Evolutionary conservation across 176 grass and related monocot genomes (phyloP).

Genomic region (Oryza glaberrima): DNA sequence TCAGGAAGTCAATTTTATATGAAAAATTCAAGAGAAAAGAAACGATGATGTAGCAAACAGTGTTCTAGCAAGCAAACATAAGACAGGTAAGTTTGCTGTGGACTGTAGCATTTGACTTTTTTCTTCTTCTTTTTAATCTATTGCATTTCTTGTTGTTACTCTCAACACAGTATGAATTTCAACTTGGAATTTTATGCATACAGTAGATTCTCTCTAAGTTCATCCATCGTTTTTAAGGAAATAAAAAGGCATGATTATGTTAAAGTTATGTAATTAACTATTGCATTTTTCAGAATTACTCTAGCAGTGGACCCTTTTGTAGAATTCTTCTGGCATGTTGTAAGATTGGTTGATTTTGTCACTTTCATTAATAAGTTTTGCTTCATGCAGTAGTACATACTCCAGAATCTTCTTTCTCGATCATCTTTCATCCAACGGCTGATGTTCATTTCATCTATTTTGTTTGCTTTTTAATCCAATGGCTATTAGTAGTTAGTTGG

Average conservation of each 20-base stretch:
- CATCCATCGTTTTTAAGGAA: background rate
- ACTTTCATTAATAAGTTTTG: background rate
- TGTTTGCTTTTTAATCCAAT: too few relatives aligned
- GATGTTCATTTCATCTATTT: too few relatives aligned
- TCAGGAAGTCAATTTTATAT: conserved; percentile 49
- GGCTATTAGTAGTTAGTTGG: too few relatives aligned
- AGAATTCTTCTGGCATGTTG: background rate
- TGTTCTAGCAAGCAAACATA: too few relatives aligned
- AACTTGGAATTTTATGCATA: background rate
- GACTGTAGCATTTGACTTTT: background rate
- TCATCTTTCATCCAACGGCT: too few relatives aligned
- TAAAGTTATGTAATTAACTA: conserved; percentile 48
- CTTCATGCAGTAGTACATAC: background rate
- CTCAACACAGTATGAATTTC: background rate
- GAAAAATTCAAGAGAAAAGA: too few relatives aligned
- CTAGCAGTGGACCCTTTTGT: background rate
- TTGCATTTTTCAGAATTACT: background rate
- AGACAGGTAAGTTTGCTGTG: too few relatives aligned
- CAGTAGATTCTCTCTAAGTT: background rate
- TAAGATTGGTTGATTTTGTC: background rate
- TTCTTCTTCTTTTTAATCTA: background rate
- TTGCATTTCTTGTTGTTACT: background rate
- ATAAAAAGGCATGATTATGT: conserved; percentile 81
- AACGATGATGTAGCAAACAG: too few relatives aligned
- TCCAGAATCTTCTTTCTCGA: too few relatives aligned